A percentile compares a stretch with the other conserved stretches of the same genome.
These are phyloP conservation scores for Fraxinus dipetala DNA, from an alignment of 305 asterid genomes.

Conservation along the genomic window DNA sequence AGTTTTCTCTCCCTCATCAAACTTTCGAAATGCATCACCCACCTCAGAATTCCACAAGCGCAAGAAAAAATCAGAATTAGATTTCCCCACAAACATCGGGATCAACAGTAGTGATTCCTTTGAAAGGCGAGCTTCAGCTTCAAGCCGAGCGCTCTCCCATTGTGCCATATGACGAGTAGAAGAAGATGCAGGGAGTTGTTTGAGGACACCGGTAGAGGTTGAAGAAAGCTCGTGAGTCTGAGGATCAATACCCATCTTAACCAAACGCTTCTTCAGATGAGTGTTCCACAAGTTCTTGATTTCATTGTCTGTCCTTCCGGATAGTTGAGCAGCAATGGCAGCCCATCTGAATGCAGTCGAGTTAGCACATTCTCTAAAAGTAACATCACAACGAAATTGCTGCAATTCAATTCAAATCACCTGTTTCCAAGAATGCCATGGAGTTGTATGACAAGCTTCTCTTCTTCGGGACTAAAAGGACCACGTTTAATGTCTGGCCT, in stretches of 20 bases:
- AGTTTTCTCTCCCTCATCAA: constrained; percentile 26
- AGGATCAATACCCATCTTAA: constrained; percentile 78
- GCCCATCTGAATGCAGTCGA: constrained; percentile 64
- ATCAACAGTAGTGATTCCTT: constrained; percentile 47
- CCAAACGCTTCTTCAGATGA: constrained; percentile 70
- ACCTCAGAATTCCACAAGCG: constrained; percentile 88
- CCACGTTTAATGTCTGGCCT: constrained; percentile 95
- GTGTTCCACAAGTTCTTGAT: constrained; percentile 97
- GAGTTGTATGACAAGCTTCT: constrained; percentile 85
- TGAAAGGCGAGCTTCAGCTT: constrained; percentile 93
- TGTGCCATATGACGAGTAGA: constrained; percentile 96
- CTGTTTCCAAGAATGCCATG: constrained; percentile 97
- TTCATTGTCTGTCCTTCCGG: constrained; percentile 94
- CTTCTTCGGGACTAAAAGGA: constrained; percentile 71
- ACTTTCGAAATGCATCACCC: constrained; percentile 64
- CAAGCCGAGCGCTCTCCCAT: constrained; percentile 94
- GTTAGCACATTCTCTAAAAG: not conserved
- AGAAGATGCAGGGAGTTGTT: constrained; percentile 44
- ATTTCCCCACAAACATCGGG: constrained; percentile 30
- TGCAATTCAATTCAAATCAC: constrained; percentile 26
- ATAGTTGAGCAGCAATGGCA: constrained; percentile 83
- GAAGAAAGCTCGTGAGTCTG: constrained; percentile 67
- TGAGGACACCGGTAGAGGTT: constrained; percentile 25
- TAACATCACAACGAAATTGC: not conserved
- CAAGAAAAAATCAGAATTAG: constrained; percentile 54